Base-by-base conservation (phyloP, 1,284 basidiomycete genomes). In the Moniliophthora roreri region DNA sequence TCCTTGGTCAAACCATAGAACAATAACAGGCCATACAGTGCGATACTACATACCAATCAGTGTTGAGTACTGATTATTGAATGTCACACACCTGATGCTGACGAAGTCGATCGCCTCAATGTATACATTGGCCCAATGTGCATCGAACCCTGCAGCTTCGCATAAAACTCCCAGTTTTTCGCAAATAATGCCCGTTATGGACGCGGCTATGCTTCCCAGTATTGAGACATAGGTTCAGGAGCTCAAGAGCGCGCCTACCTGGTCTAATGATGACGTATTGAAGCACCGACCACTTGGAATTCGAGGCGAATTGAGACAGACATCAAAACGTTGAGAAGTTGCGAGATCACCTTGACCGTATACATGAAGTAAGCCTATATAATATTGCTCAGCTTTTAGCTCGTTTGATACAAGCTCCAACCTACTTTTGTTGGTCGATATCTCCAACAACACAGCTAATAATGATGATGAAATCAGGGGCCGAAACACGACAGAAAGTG, bases 261-360 rank as follows among this genome's bases (percentile, higher is more conserved):
- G 90, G 91, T 55, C 89, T 78, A 41, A 93, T 73, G 53, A 93
- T 81, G 34, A 91, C 85, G 63, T 93, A 95, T 79, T 95, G 93
- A 47, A 93, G 69, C 6, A 91, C 89, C 42, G 81, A 76, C 89
- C 88, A 92, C 84, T 89, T 54, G 11, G 32, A 50, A 21, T 49
- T n/a, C n/a, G 49, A 35, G 36, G 15, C 4, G 36, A 18, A 44
- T 18, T 32, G 21, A n/a, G 26, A 0, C 18, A 4, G 13, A 9
- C 34, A 24, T 10, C 9, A 28, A 23, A 20, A 16, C 26, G 50
- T 24, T n/a, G 49, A 32, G 61, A 56, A 7, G 53, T 70, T 37
- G n/a, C n/a, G n/a, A n/a, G n/a, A n/a, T n/a, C 61, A 89, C 87
- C 73, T 91, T 93, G 63, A 94, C 69, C 0, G 91, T 87, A 66